A percentile compares a stretch with the other conserved stretches of the same genome.
Conservation (phyloP, 306 rosid genomes). For the Vachellia collinsii region DNA sequence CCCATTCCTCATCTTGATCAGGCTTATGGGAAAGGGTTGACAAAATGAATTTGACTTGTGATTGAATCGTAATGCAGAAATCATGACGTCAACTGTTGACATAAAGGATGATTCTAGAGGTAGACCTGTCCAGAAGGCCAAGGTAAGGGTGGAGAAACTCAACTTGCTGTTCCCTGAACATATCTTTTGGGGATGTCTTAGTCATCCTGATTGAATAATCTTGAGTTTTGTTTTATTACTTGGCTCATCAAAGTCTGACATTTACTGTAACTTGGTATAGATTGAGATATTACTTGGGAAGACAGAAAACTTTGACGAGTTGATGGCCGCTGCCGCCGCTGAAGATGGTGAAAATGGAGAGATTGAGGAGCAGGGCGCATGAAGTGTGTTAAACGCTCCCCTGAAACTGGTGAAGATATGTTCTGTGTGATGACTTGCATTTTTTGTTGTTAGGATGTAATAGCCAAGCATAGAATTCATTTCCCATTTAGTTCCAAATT, state of each 20-base stretch:
- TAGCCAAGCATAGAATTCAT: slow-evolving; percentile 30
- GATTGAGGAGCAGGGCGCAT: slow-evolving; percentile 51
- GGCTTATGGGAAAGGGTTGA: neutral
- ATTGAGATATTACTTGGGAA: slow-evolving; percentile 76
- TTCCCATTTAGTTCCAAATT: slow-evolving; percentile 29
- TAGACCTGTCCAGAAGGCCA: slow-evolving; percentile 77
- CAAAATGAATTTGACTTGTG: slow-evolving; percentile 17
- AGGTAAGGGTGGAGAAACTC: slow-evolving; percentile 46
- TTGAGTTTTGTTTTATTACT: slow-evolving; percentile 22
- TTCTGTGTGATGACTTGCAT: slow-evolving; percentile 31
- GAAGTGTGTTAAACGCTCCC: slow-evolving; percentile 13
- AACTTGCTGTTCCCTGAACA: slow-evolving; percentile 2
- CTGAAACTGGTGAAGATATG: slow-evolving; percentile 32
- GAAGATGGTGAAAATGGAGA: slow-evolving; percentile 62
- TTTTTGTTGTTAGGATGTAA: slow-evolving; percentile 34
- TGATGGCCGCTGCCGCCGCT: slow-evolving; percentile 67
- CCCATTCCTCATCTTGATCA: neutral
- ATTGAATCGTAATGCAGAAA: slow-evolving; percentile 47
- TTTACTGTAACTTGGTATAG: slow-evolving; percentile 39
- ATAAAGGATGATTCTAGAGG: slow-evolving; percentile 73
- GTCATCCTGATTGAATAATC: neutral
- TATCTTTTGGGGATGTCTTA: neutral
- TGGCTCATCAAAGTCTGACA: slow-evolving; percentile 1
- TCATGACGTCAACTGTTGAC: slow-evolving; percentile 69
- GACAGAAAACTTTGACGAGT: slow-evolving; percentile 74